Base-by-base conservation (phyloP, 495 filamentous ascomycete genomes). In the Hyaloscypha hepaticicola region DNA sequence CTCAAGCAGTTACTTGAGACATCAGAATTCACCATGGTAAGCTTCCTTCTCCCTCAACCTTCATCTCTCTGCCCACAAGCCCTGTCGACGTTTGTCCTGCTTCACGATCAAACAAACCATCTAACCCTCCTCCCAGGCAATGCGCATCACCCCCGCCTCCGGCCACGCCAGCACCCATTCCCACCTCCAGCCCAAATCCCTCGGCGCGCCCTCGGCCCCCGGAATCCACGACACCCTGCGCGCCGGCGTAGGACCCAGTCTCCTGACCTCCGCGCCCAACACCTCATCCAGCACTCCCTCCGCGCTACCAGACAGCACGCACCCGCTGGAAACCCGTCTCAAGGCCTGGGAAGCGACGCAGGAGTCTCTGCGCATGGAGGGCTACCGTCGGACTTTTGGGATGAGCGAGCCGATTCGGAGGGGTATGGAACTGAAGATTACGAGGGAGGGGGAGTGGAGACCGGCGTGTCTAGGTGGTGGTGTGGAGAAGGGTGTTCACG, bases 341-440 rank as follows among this genome's bases (percentile, higher is more conserved):
- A 81, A 87, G 75, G 78, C 84, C 53, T 99, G 94, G 94, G 81
- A 85, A 70, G 80, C 86, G 38, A 96, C 93, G 60, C 94, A 96
- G 76, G 89, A 96, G 71, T 73, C 77, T 5, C 73, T 97, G 74
- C 93, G 94, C 80, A 96, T 96, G 92, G 87, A 93, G 78, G 77
- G 82, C 33, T 83, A 97, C 73, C 85, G 92, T 52, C 90, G 92
- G 61, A 85, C 88, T 33, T 97, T 89, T 75, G 94, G 94, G 51
- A 91, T 97, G 63, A 91, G 88, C n/a, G 94, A 97, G 84, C 93
- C 94, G 11, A 85, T 97, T 66, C 85, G 91, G 19, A 86, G 94
- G n/a, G 90, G 88, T 38, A 99, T 99, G 94, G 94, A 99, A 81
- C 78, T 96, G 71, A 90, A 90, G 83, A 92, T 96, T 72, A 83